Base-by-base conservation (phyloP, 768 basidiomycete genomes). In the Sarcodon aspratus region DNA sequence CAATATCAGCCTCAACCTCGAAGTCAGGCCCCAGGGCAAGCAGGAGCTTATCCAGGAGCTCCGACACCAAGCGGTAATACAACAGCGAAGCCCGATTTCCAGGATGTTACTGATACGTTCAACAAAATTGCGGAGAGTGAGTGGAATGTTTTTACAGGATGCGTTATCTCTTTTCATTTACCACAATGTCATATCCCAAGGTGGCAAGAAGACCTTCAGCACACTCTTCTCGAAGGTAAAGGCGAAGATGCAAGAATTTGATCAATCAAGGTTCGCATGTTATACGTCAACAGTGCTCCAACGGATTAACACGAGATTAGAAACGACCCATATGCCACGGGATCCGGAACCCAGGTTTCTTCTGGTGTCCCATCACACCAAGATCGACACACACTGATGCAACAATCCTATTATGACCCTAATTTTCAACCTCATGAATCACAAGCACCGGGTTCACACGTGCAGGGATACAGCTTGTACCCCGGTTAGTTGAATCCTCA, bases 231-330 rank as follows among this genome's bases (percentile, higher is more conserved):
- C 78, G 33, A 90, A 84, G 61, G 85, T 89, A 44, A 89, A 79
- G 59, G 79, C 85, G 6, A 91, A 90, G 73, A 79, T 90, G 50
- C 82, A 85, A 57, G 89, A 90, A 56, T 79, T 79, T 52, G 87
- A 90, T 36, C 77, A 80, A 57, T 67, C 68, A 12, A 63, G 63
- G 69, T 73, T 44, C 13, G 62, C 5, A 27, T 48, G 40, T 46
- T 46, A 33, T 47, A 33, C 44, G 8, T 47, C 33, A 47, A 27
- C 47, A 18, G 13, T 45, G 7, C 40, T 42, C 13, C 40, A 42
- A 15, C 5, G 5, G 21, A 5, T 27, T 27, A 27, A 27, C 21
- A 27, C 21, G 21, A n/a, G n/a, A 5, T 27, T 27, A 8, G 40
- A 42, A 17, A 15, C 40, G 13, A 27, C 37, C 18, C 40, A 17